A percentile compares a stretch with the other conserved stretches of the same genome.
Evolutionary conservation across 2,329 filamentous ascomycete species (phyloP).

Genomic region (Trichoderma sp.): DNA sequence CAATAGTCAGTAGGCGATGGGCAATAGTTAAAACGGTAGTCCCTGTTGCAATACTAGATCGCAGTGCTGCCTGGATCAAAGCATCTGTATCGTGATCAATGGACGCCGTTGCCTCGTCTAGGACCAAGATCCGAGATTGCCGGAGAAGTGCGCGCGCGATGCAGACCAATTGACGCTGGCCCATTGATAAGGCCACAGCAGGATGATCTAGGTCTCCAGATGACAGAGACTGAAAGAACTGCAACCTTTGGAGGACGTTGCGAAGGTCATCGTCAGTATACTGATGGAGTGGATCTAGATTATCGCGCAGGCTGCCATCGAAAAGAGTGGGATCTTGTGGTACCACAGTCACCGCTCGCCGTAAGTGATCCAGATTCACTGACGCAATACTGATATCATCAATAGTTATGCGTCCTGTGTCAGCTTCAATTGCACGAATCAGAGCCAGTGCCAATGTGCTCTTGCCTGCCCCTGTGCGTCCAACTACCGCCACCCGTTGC

Average conservation of each 20-base stretch:
- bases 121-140: constrained; percentile 28
- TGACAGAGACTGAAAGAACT: constrained; percentile 44
- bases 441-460: constrained; percentile 44
- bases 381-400: constrained; percentile 79
- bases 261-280: constrained; percentile 55
- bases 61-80: constrained; percentile 29
- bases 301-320: constrained; percentile 80
- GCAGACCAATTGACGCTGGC: constrained; percentile 29
- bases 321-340: constrained; percentile 89
- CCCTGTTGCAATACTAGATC: constrained; percentile 28
- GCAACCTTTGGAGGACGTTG: constrained; percentile 73
- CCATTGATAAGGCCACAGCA: neutral
- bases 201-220: neutral
- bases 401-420: constrained; percentile 73
- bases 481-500: constrained; percentile 96
- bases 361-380: constrained; percentile 81
- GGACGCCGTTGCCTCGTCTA: constrained; percentile 32
- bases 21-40: constrained; percentile 52
- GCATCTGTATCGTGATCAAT: constrained; percentile 28
- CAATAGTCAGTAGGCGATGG: constrained; percentile 44
- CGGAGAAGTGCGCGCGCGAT: constrained; percentile 28
- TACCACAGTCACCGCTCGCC: constrained; percentile 86
- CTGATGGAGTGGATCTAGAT: constrained; percentile 77
- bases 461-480: constrained; percentile 88
- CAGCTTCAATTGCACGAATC: constrained; percentile 24